Evolutionary conservation across 2,329 filamentous ascomycete species (phyloP), one percentile per base, ranked within the genome.

Genomic region (Curvularia eragrostidis): DNA sequence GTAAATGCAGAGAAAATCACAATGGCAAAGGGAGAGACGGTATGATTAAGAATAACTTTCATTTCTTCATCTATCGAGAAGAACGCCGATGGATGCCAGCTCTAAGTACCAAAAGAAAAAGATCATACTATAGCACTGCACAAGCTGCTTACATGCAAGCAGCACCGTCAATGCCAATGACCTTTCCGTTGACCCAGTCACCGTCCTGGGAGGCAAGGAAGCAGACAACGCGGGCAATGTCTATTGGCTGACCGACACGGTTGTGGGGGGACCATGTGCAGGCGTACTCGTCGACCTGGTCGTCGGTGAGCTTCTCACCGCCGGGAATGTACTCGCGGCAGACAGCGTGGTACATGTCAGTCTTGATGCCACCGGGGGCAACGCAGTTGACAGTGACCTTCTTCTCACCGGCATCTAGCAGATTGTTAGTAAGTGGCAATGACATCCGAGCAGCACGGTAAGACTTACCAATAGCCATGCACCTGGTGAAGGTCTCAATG

Each of bases 191-290:
- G 59, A 83, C 78, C 82, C 72, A 83, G 70, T 88, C 80, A 73
- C 85, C 74, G 75, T 87, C 77, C 79, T 88, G 77, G 73, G 84
- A 75, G 67, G 86, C 73, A 75, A 88, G 66, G 81, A 85, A 80
- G 78, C 83, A 85, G 55, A 88, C 86, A 18, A 88, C 85, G 60
- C 86, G 84, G 61, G 87, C 87, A 73, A 90, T 85, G 72, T 89
- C 87, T 70, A 88, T 84, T 56, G 87, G 87, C 63, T 89, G 85
- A 64, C 87, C 87, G 58, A 89, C 87, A 70, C 87, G 85, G 78
- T 83, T 82, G 66, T 87, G 80, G 36, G 87, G 87, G 18, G 85
- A 88, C 85, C 86, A 88, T 59, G 83, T 86, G 60, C 82, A 81
- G 43, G 86, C 87, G 71, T 84, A 88, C 83, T 86, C 84, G 61